Percentiles rank a stretch among this genome's conserved stretches.
Evolutionary conservation across 768 basidiomycete species (phyloP).

Genomic region (Leccinum uliginosum): DNA sequence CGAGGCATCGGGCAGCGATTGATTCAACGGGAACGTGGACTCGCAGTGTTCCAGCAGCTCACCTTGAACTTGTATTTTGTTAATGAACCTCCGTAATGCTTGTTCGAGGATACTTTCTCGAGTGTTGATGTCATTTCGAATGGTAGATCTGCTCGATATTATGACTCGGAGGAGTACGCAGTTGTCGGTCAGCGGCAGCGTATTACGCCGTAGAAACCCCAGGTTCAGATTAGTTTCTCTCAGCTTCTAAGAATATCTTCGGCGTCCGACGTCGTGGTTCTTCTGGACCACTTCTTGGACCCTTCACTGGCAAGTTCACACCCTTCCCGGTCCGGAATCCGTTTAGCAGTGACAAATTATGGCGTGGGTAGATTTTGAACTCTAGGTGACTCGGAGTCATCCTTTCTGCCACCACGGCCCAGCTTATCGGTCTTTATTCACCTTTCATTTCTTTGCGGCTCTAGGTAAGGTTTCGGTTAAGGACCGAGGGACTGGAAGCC

Average conservation of each 20-base stretch:
- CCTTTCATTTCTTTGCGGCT: no score
- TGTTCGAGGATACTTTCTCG: slow-evolving; percentile 71
- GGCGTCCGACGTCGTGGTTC: neutral
- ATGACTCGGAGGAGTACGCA: neutral
- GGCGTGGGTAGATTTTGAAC: no score
- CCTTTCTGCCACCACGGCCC: no score
- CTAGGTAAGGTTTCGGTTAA: no score
- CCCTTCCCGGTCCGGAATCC: no score
- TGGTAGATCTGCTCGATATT: neutral
- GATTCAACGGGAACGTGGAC: neutral
- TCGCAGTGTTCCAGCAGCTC: slow-evolving; percentile 2
- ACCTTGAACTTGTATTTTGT: slow-evolving; percentile 87
- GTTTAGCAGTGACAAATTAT: no score
- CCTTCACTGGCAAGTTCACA: no score
- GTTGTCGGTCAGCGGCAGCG: neutral
- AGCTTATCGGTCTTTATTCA: no score
- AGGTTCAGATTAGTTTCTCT: neutral
- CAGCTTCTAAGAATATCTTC: slow-evolving; percentile 7
- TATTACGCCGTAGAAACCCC: neutral
- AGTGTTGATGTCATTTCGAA: slow-evolving; percentile 33
- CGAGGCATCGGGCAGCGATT: neutral
- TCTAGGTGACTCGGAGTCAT: no score
- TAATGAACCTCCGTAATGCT: slow-evolving; percentile 75
- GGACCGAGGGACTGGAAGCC: no score
- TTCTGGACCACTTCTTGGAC: no score